These are phyloP conservation scores for Stachybotrys chlorohalonatus DNA, from an alignment of 2,329 filamentous ascomycete genomes.

Conservation along the genomic window DNA sequence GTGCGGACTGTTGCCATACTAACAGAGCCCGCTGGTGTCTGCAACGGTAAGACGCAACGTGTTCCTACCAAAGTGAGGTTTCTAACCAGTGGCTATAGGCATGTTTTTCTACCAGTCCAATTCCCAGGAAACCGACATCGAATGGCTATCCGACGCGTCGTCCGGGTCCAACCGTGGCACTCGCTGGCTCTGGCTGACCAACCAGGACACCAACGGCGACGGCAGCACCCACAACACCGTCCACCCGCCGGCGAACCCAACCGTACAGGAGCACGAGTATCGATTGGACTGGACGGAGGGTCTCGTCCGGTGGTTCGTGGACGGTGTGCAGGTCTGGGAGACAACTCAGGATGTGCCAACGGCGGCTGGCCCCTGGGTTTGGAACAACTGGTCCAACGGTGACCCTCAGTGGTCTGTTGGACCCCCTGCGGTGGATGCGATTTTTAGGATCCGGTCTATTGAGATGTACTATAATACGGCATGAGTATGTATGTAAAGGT, in stretches of 20 bases:
- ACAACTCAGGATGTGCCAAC: constrained; percentile 16
- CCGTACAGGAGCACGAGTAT: constrained; percentile 19
- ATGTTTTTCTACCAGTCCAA: constrained; percentile 19
- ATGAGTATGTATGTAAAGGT: background rate
- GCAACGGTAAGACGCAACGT: constrained; percentile 13
- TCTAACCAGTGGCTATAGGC: constrained; percentile 6
- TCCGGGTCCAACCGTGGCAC: constrained; percentile 16
- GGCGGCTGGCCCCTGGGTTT: constrained; percentile 15
- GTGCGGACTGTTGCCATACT: constrained; percentile 18
- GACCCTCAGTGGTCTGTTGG: constrained; percentile 19
- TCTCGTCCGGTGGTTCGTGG: constrained; percentile 14
- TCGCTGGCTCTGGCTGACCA: constrained; percentile 19
- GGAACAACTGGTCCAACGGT: constrained; percentile 23
- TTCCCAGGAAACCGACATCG: constrained; percentile 20
- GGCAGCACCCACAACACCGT: constrained; percentile 8
- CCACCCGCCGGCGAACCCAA: constrained; percentile 11
- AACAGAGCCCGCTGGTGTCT: constrained; percentile 17
- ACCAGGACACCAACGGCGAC: constrained; percentile 16
- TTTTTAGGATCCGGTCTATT: constrained; percentile 18
- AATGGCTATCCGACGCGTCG: constrained; percentile 19
- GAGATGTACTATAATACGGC: constrained; percentile 23
- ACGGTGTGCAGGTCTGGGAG: constrained; percentile 14
- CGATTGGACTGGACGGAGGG: constrained; percentile 19
- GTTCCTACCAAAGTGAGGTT: background rate
- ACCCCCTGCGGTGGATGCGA: constrained; percentile 14